Evolutionary conservation across 371 early-diverging fungal species (phyloP), one percentile per base, ranked within the genome.

Genomic region (Mucor indicus): DNA sequence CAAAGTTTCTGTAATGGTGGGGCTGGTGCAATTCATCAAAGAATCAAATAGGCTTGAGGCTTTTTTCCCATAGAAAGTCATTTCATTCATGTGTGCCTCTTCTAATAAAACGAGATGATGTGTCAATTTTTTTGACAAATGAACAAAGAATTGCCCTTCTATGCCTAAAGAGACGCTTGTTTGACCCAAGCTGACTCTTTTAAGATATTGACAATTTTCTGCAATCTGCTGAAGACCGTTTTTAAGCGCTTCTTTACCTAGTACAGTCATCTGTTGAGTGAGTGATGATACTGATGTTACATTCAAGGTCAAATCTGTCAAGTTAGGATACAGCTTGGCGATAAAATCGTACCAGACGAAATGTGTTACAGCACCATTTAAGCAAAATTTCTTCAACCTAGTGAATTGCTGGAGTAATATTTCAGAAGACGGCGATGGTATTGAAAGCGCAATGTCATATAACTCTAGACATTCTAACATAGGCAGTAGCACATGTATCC

Each of bases 21-120:
- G 17, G 32, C 21, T 15, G 1, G 44, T 44, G 12, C 53, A 44
- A 13, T 29, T 31, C 38, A 52, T 44, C 12, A 45, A 37, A 4
- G 53, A 23, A 21, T 7, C 11, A 37, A 51, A 42, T 8, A 11
- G 16, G 17, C 9, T 30, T 48, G 8, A 43, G 50, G 1, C 60
- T 60, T 29, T 2, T 23, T 24, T 36, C 15, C 12, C 9, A 27
- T 41, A 16, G 16, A n/a, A 24, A 25, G 16, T 13, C 16, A 22
- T 3, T 15, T 25, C 15, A 25, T n/a, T n/a, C n/a, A 24, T 6
- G 10, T 10, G 9, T 41, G 16, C 11, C 22, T 41, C 11, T 16
- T 27, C 11, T 27, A 27, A 27, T 27, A 7, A 5, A 11, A 27
- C 29, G 5, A 27, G 29, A 27, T 11, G 7, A 7, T 5, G 11